phyloP scores from a whole-genome alignment of 2,329 filamentous ascomycete species.

The Colletotrichum paranaense region DNA sequence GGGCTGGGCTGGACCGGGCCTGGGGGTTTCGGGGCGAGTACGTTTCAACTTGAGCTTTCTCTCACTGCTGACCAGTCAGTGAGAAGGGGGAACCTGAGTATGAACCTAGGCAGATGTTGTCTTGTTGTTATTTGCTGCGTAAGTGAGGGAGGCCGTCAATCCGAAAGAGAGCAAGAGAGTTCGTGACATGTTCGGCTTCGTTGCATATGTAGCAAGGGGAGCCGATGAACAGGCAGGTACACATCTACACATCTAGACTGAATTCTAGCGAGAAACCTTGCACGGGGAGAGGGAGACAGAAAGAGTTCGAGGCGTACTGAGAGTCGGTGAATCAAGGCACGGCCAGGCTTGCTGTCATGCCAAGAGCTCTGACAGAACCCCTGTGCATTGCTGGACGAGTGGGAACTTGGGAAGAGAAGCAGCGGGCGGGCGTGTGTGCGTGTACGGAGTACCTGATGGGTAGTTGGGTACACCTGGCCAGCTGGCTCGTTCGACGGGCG shows the following conservation, averaged over 20 bases:
- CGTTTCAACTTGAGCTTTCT: constrained; percentile 31
- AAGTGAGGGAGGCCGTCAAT: background rate
- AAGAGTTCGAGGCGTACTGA: background rate
- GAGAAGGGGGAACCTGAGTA: background rate
- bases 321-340: constrained; percentile 29
- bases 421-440: background rate
- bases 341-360: constrained; percentile 33
- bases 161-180: background rate
- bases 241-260: no score
- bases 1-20: constrained; percentile 12
- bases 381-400: constrained; percentile 17
- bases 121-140: background rate
- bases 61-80: background rate
- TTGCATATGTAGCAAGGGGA: background rate
- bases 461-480: constrained; percentile 17
- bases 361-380: constrained; percentile 29
- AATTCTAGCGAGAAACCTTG: background rate
- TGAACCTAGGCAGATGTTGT: background rate
- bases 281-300: background rate
- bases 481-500: background rate
- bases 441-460: background rate
- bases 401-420: background rate
- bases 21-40: constrained; percentile 20
- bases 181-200: background rate
- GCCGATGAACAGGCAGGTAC: background rate